A percentile compares a stretch with the other conserved stretches of the same genome.
phyloP scores from a whole-genome alignment of 257 asterid genomes.

The Echites panduratus region DNA sequence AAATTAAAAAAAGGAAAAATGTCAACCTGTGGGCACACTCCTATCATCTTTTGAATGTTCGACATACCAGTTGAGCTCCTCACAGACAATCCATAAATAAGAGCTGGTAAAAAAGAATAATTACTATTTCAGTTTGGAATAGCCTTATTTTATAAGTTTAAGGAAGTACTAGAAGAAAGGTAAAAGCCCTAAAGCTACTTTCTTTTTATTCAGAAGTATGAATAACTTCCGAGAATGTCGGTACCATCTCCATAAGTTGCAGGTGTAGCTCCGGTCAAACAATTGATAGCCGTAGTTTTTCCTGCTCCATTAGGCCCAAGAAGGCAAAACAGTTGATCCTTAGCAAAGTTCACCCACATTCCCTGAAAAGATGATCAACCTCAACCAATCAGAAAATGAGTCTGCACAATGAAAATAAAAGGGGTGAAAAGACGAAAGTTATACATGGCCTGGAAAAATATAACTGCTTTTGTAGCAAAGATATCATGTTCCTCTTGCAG shows the following conservation, averaged over 20 bases:
- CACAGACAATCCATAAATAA: conserved; percentile 68
- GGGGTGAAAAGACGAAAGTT: neutral
- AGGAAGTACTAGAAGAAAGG: neutral
- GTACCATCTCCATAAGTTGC: conserved; percentile 87
- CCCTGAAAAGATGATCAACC: conserved; percentile 46
- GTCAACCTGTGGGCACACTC: conserved; percentile 87
- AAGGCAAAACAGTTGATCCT: conserved; percentile 87
- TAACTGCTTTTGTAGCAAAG: neutral
- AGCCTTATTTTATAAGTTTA: neutral
- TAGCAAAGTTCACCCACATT: conserved; percentile 55
- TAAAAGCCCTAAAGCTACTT: neutral
- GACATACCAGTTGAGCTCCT: conserved; percentile 73
- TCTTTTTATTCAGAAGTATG: neutral
- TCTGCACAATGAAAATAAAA: neutral
- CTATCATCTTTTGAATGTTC: conserved; percentile 71
- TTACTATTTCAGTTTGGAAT: neutral
- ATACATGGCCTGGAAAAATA: neutral
- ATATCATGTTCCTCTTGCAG: neutral
- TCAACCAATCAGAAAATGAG: neutral
- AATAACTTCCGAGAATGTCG: neutral
- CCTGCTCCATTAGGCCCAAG: conserved; percentile 98
- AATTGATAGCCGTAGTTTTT: conserved; percentile 77
- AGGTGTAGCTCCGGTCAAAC: conserved; percentile 90
- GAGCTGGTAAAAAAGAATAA: conserved; percentile 48
- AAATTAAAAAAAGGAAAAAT: conserved; percentile 17